These are phyloP conservation scores for Clavispora fructus DNA, from an alignment of 805 yeast species.

Conservation along the genomic window DNA sequence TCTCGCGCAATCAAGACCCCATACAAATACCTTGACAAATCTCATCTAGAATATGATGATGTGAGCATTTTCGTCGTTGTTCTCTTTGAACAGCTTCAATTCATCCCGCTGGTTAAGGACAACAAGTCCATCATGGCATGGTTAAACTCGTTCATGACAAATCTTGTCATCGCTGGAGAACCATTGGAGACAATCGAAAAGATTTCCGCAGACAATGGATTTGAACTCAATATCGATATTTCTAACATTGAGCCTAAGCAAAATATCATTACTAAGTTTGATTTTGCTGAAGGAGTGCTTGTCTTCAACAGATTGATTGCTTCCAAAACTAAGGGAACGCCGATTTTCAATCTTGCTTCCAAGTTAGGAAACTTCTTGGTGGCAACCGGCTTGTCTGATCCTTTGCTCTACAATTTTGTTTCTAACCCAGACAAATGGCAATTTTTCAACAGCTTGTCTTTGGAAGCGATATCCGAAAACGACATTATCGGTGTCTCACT, in stretches of 20 bases:
- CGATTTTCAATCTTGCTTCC: slow-evolving; percentile 35
- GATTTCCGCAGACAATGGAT: slow-evolving; percentile 8
- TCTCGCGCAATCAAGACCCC: slow-evolving; percentile 70
- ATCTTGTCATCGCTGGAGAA: slow-evolving; percentile 56
- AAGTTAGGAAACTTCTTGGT: slow-evolving; percentile 38
- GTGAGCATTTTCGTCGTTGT: slow-evolving; percentile 33
- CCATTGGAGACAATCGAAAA: slow-evolving; percentile 25
- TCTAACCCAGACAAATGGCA: slow-evolving; percentile 15
- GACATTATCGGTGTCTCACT: slow-evolving; percentile 23
- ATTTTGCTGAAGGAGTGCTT: slow-evolving; percentile 41
- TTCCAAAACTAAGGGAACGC: slow-evolving; percentile 17
- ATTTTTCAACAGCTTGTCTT: slow-evolving; percentile 10
- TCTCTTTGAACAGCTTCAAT: slow-evolving; percentile 64
- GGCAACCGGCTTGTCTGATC: slow-evolving; percentile 8
- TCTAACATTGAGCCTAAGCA: slow-evolving; percentile 1
- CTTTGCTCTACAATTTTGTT: slow-evolving; percentile 11
- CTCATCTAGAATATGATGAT: slow-evolving; percentile 25
- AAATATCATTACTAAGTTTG: slow-evolving; percentile 34
- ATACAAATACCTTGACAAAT: slow-evolving; percentile 71
- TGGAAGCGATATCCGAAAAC: slow-evolving; percentile 13
- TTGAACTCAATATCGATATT: slow-evolving; percentile 2
- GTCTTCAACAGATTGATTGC: slow-evolving; percentile 30
- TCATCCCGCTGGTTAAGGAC: slow-evolving; percentile 29
- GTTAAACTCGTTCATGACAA: slow-evolving; percentile 46
- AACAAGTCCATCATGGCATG: slow-evolving; percentile 32